Evolutionary conservation across 139 green algal genomes (phyloP).

Genomic region (Cymbomonas tetramitiformis): DNA sequence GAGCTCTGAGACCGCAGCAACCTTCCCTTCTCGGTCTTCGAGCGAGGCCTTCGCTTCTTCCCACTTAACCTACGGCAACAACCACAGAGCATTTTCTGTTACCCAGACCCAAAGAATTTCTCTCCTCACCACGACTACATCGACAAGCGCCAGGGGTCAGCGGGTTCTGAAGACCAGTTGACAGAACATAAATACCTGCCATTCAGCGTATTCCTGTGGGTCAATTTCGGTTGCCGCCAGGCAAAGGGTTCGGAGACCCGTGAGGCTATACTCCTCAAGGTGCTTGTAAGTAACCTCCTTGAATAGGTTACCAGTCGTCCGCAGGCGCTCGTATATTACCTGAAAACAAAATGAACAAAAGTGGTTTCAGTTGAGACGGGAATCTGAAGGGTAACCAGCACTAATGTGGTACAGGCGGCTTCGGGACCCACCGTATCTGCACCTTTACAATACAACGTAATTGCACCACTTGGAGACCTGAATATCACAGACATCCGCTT

Average conservation of each 20-base stretch:
- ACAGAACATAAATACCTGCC: too few species aligned
- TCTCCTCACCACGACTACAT: too few species aligned
- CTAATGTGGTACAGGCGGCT: too few species aligned
- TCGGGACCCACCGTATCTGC: constrained; percentile 60
- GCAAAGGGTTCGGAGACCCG: constrained; percentile 71
- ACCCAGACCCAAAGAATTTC: constrained; percentile 22
- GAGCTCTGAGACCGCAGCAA: constrained; percentile 37
- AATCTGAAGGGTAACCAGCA: too few species aligned
- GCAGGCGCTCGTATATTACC: constrained; percentile 61
- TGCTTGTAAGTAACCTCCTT: constrained; percentile 26
- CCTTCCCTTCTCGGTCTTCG: constrained; percentile 41
- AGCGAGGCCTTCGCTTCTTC: constrained; percentile 26
- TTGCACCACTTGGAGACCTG: constrained; percentile 36
- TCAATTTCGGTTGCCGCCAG: too few species aligned
- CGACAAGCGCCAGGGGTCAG: too few species aligned
- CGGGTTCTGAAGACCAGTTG: too few species aligned
- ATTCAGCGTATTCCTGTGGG: too few species aligned
- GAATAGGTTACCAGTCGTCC: constrained; percentile 13
- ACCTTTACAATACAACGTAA: constrained; percentile 82
- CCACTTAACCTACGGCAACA: too few species aligned
- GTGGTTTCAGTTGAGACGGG: too few species aligned
- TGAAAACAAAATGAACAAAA: too few species aligned
- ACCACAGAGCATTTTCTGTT: too few species aligned
- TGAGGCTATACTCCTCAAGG: constrained; percentile 61
- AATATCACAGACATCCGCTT: constrained; percentile 53